phyloP scores from a whole-genome alignment of 371 early-diverging fungal genomes.

The Mortierella sp. region DNA sequence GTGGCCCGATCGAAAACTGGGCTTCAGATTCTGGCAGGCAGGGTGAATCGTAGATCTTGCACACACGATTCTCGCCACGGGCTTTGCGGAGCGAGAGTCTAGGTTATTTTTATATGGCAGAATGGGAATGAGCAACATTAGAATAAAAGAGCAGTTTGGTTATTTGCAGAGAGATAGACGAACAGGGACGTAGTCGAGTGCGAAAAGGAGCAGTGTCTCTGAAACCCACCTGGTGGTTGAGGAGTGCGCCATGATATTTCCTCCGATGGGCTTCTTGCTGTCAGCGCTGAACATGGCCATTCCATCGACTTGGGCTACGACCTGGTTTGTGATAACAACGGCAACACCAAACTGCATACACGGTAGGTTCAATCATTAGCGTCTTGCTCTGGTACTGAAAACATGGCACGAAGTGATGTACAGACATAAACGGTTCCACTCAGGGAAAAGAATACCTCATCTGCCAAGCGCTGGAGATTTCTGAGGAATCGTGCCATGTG shows the following conservation, averaged over 20 bases:
- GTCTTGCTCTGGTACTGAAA: neutral
- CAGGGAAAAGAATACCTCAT: no score
- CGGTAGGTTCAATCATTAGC: no score
- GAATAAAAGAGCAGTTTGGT: neutral
- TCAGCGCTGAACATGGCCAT: conserved; percentile 94
- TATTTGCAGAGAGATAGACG: neutral
- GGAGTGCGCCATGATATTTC: conserved; percentile 99
- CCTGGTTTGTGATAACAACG: conserved; percentile 99
- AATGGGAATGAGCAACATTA: neutral
- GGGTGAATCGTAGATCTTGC: conserved; percentile 94
- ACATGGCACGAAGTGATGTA: neutral
- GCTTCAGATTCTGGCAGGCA: conserved; percentile 86
- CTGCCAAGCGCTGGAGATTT: conserved; percentile 91
- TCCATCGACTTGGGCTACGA: conserved; percentile 98
- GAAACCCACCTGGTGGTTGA: conserved; percentile 80
- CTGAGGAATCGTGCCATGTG: conserved; percentile 96
- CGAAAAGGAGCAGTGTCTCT: neutral
- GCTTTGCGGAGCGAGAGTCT: conserved; percentile 88
- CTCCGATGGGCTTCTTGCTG: conserved; percentile 98
- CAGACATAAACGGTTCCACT: neutral
- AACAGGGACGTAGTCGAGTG: no score
- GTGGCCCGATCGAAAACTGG: conserved; percentile 79
- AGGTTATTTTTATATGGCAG: conserved; percentile 65
- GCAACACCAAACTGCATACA: conserved; percentile 90
- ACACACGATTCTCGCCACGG: conserved; percentile 83